Evolutionary conservation across 2,329 filamentous ascomycete genomes (phyloP), one percentile per base, ranked within the genome.

Genomic region (Aspergillus fumigatus): DNA sequence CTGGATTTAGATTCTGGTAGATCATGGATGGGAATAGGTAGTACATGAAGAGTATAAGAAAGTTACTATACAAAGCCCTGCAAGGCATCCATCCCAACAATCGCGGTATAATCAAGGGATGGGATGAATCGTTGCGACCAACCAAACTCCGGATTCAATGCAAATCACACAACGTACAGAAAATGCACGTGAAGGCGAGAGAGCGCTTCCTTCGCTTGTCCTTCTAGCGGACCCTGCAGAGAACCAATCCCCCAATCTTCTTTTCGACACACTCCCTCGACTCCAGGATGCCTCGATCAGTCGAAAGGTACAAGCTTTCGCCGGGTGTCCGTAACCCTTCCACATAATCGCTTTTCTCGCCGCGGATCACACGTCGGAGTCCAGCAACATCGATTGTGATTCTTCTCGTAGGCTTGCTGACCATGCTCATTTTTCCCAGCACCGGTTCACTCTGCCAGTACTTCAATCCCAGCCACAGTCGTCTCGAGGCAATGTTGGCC

Each of bases 381-480:
- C 86, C 82, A 17, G 76, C 60, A 25, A 87, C 80, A 51, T 85
- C 80, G 59, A 90, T 79, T 65, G 82, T 88, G 70, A 95, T 82
- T 65, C 85, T 75, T 62, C 90, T 82, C 67, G 84, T 92, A 9
- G 91, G 88, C 74, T 87, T 93, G 68, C 84, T 88, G 58, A 96
- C 79, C 69, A 88, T 73, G 50, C 75, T 73, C 67, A 93, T 81
- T 62, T 84, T 81, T 60, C 79, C 80, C 63, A 97, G 76, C 23
- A 96, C 91, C 5, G 92, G 90, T 73, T 87, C 81, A 69, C 88
- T 88, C 64, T 92, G 86, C 84, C 84, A 90, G 82, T 96, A 96
- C 78, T 96, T 96, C 67, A 96, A 78, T 1, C 91, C 91, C 11
- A 97, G 76, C 92, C 92, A 97, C 63, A 97, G 78, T 58, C 92